Conservation (phyloP, 108 stramenopile genomes). For the Cylindrotheca closterium region DNA sequence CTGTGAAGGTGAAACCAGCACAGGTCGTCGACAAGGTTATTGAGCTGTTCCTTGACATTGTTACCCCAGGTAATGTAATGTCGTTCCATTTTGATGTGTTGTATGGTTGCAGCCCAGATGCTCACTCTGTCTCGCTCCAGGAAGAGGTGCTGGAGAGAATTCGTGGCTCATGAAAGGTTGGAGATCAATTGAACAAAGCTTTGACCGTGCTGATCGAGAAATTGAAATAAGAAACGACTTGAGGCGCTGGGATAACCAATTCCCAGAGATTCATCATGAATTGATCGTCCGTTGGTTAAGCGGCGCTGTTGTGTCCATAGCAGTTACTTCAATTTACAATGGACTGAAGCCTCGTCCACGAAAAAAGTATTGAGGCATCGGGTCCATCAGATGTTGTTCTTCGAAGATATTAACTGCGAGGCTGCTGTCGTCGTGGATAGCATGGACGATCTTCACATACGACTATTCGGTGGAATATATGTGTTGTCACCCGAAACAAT, state of each 20-base stretch:
- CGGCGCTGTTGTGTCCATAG: slow-evolving; percentile 64
- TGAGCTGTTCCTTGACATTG: slow-evolving; percentile 54
- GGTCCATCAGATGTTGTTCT: too few species aligned
- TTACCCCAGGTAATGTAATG: too few species aligned
- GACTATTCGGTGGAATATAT: too few species aligned
- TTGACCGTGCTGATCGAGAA: slow-evolving; percentile 57
- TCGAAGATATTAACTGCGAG: slow-evolving; percentile 9
- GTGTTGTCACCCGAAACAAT: too few species aligned
- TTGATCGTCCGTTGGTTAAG: slow-evolving; percentile 67
- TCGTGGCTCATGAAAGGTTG: slow-evolving; percentile 48
- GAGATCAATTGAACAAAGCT: slow-evolving; percentile 42
- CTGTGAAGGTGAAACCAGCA: slow-evolving; percentile 59
- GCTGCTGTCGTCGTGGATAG: too few species aligned
- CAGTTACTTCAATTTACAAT: slow-evolving; percentile 53
- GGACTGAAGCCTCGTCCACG: slow-evolving; percentile 28
- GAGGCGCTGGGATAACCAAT: slow-evolving; percentile 70
- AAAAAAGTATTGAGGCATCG: neutral
- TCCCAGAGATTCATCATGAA: slow-evolving; percentile 84
- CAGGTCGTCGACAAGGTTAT: slow-evolving; percentile 72
- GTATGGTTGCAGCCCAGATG: too few species aligned
- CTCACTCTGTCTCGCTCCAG: too few species aligned
- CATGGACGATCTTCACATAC: too few species aligned
- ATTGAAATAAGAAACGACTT: slow-evolving; percentile 69
- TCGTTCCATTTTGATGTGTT: too few species aligned
- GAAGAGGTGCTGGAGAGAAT: slow-evolving; percentile 72